phyloP scores from a whole-genome alignment of 1,284 basidiomycete species.

The Ganoderma lucidum region DNA sequence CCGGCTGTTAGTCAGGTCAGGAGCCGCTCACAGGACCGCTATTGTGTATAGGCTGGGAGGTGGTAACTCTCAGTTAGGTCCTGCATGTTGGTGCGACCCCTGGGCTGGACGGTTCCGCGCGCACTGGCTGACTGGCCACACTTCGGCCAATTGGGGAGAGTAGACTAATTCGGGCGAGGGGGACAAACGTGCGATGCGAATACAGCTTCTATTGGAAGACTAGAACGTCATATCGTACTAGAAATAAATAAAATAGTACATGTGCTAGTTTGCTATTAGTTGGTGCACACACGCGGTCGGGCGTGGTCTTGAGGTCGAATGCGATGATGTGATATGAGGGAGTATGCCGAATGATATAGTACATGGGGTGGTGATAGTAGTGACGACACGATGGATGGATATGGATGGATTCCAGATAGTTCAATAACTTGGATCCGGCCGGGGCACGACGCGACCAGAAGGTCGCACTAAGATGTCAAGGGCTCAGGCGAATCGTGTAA shows the following conservation, averaged over 20 bases:
- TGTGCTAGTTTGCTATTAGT: constrained; percentile 13
- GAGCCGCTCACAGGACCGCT: neutral
- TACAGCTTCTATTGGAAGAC: neutral
- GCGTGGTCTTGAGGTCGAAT: constrained; percentile 6
- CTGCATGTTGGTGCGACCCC: neutral
- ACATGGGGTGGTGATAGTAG: constrained; percentile 9
- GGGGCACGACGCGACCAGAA: neutral
- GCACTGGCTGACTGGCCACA: constrained; percentile 2
- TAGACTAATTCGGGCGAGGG: neutral
- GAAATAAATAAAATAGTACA: constrained; percentile 10
- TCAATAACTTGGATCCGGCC: neutral
- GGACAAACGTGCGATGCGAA: constrained; percentile 1
- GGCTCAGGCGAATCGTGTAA: constrained; percentile 10
- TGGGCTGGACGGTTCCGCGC: neutral
- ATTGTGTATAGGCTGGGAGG: neutral
- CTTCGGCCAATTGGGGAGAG: neutral
- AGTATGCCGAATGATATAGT: constrained; percentile 1
- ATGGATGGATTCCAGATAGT: constrained; percentile 4
- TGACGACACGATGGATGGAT: constrained; percentile 1
- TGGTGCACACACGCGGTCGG: constrained; percentile 12
- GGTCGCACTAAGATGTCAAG: neutral
- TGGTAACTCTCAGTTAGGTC: neutral
- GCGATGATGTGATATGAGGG: constrained; percentile 3
- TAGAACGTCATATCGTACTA: neutral
- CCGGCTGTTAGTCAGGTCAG: neutral